Conservation (phyloP, 2,329 filamentous ascomycete genomes). For the Fusarium camptoceras region DNA sequence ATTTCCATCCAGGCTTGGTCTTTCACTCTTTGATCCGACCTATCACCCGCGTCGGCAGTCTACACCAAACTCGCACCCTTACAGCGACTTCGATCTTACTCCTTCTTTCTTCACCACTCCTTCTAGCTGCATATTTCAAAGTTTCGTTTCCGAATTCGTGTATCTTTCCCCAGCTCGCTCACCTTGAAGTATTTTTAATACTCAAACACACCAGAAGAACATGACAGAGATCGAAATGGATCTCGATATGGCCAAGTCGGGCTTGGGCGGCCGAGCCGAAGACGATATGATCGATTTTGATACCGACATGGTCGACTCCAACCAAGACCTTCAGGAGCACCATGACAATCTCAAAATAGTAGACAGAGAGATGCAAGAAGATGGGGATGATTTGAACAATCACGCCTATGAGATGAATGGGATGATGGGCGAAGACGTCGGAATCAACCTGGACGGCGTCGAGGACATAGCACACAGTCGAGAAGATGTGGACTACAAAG, state of each 20-base stretch:
- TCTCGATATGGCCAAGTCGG: slow-evolving; percentile 46
- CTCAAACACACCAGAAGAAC: not conserved
- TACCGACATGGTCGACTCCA: slow-evolving; percentile 48
- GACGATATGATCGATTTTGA: slow-evolving; percentile 56
- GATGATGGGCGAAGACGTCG: slow-evolving; percentile 38
- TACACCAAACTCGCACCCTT: not conserved
- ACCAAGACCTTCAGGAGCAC: slow-evolving; percentile 23
- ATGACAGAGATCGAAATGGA: slow-evolving; percentile 52
- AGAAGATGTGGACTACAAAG: slow-evolving; percentile 17
- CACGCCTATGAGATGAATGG: slow-evolving; percentile 37
- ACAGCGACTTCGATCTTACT: not conserved
- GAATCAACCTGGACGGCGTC: slow-evolving; percentile 32
- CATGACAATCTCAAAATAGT: slow-evolving; percentile 4
- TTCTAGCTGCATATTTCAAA: not conserved
- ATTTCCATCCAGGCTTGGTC: slow-evolving; percentile 23
- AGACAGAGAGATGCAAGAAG: slow-evolving; percentile 38
- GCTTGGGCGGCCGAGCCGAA: slow-evolving; percentile 42
- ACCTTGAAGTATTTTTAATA: not conserved
- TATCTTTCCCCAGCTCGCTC: not conserved
- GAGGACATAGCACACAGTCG: slow-evolving; percentile 19
- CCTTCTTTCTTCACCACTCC: not conserved
- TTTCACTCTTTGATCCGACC: slow-evolving; percentile 35
- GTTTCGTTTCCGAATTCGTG: not conserved
- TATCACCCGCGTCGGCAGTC: slow-evolving; percentile 17
- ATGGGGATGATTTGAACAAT: slow-evolving; percentile 34